These are phyloP conservation scores for Cryptococcus sp. DNA, from an alignment of 1,284 basidiomycete species.

Conservation along the genomic window DNA sequence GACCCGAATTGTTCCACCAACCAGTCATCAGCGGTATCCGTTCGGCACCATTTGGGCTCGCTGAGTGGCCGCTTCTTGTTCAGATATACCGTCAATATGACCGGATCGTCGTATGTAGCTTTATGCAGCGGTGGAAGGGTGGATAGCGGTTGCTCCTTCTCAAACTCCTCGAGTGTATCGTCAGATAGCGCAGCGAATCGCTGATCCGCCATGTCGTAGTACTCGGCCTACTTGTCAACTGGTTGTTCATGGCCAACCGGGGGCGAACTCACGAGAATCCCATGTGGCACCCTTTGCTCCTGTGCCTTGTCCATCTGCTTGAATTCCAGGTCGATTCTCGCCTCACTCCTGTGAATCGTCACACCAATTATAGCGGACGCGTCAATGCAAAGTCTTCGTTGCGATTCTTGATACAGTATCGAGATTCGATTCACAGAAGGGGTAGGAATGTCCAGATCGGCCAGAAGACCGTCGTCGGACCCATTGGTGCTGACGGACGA, in stretches of 20 bases:
- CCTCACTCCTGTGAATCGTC: slow-evolving; percentile 72
- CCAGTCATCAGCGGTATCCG: slow-evolving; percentile 89
- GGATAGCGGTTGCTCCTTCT: slow-evolving; percentile 6
- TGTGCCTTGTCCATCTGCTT: slow-evolving; percentile 52
- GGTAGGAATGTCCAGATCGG: neutral
- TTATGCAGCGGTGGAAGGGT: slow-evolving; percentile 27
- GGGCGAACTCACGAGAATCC: slow-evolving; percentile 41
- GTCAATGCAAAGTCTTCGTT: slow-evolving; percentile 78
- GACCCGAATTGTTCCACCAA: slow-evolving; percentile 72
- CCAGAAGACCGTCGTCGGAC: neutral
- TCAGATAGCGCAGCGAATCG: slow-evolving; percentile 33
- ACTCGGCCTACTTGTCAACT: slow-evolving; percentile 33
- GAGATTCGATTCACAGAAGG: slow-evolving; percentile 20
- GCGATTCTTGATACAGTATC: slow-evolving; percentile 79
- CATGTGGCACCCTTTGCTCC: slow-evolving; percentile 28
- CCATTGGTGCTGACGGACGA: slow-evolving; percentile 20
- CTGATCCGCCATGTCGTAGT: slow-evolving; percentile 38
- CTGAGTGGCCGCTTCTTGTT: slow-evolving; percentile 82
- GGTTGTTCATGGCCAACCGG: neutral
- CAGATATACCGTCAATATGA: slow-evolving; percentile 53
- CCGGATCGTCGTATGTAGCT: neutral
- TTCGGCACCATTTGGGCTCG: slow-evolving; percentile 93
- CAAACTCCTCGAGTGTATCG: slow-evolving; percentile 29
- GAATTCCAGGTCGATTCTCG: slow-evolving; percentile 75
- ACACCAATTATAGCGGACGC: slow-evolving; percentile 77